Conservation (phyloP, 768 basidiomycete genomes). For the Boletus huronensis region DNA sequence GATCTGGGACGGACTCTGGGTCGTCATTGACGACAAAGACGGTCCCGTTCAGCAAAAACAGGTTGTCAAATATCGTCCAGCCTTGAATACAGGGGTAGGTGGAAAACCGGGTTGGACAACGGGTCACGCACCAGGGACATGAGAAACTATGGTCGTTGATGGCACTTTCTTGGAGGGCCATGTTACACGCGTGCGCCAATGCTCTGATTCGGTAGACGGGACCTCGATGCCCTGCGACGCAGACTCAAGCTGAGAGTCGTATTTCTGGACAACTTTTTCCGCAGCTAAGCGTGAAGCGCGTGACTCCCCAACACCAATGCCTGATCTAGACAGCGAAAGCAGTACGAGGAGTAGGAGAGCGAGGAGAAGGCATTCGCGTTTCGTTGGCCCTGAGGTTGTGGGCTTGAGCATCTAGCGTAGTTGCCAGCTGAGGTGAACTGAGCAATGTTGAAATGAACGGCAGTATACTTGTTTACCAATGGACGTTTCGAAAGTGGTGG, state of each 20-base stretch:
- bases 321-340: conserved; percentile 40
- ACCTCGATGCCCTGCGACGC: conserved; percentile 5
- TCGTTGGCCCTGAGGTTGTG: conserved; percentile 42
- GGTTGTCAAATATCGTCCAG: conserved; percentile 85
- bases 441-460: neutral
- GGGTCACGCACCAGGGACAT: conserved; percentile 59
- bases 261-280: conserved; percentile 4
- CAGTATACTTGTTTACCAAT: neutral
- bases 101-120: neutral
- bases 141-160: conserved; percentile 64
- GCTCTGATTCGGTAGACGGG: conserved; percentile 18
- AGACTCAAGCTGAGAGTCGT: neutral
- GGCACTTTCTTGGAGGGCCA: conserved; percentile 44
- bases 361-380: conserved; percentile 53
- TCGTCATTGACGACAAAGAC: conserved; percentile 78
- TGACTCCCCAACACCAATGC: conserved; percentile 5
- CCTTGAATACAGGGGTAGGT: conserved; percentile 41
- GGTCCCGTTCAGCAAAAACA: conserved; percentile 80
- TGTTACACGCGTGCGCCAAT: conserved; percentile 34
- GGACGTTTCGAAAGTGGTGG: no score
- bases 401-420: conserved; percentile 18
- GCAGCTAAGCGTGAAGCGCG: conserved; percentile 5
- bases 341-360: conserved; percentile 45
- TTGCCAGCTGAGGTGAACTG: neutral
- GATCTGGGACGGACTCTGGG: conserved; percentile 61